A percentile compares a stretch with the other conserved stretches of the same genome.
These are phyloP conservation scores for Fusarium sp. DNA, from an alignment of 2,329 filamentous ascomycete genomes.

Conservation along the genomic window DNA sequence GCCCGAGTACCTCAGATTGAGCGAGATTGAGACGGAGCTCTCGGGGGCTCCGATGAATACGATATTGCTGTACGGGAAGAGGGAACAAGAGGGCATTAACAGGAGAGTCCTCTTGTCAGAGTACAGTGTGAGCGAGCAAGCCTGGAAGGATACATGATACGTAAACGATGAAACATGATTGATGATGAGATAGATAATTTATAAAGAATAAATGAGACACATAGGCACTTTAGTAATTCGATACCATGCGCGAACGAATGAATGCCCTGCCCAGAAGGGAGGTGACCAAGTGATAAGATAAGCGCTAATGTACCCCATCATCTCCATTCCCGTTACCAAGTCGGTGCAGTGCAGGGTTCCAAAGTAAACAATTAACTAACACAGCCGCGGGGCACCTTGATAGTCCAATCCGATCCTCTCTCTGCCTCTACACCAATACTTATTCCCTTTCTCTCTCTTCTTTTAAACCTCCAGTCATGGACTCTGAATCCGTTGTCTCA, in stretches of 20 bases:
- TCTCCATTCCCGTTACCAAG: conserved; percentile 11
- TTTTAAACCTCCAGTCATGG: conserved; percentile 45
- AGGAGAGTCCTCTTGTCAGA: conserved; percentile 33
- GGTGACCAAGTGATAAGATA: conserved; percentile 26
- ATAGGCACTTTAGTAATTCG: background rate
- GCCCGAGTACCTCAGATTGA: conserved; percentile 28
- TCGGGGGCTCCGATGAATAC: conserved; percentile 37
- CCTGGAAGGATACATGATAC: conserved; percentile 19
- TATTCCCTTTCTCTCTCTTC: background rate
- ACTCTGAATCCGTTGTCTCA: conserved; percentile 51
- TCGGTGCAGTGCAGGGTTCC: background rate
- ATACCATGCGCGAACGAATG: background rate
- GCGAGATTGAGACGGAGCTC: conserved; percentile 36
- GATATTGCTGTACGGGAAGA: conserved; percentile 36
- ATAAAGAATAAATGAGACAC: background rate
- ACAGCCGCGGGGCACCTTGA: conserved; percentile 38
- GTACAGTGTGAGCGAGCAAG: conserved; percentile 20
- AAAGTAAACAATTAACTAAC: conserved; percentile 34
- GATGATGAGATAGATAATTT: background rate
- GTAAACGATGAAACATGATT: background rate
- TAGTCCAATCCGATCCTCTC: conserved; percentile 18
- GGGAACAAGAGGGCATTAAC: conserved; percentile 4
- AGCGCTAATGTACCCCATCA: conserved; percentile 5
- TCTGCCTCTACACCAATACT: background rate
- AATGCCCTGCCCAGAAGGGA: background rate